Conservation (phyloP, 2,329 filamentous ascomycete genomes). For the Sordariomycetes sp. region DNA sequence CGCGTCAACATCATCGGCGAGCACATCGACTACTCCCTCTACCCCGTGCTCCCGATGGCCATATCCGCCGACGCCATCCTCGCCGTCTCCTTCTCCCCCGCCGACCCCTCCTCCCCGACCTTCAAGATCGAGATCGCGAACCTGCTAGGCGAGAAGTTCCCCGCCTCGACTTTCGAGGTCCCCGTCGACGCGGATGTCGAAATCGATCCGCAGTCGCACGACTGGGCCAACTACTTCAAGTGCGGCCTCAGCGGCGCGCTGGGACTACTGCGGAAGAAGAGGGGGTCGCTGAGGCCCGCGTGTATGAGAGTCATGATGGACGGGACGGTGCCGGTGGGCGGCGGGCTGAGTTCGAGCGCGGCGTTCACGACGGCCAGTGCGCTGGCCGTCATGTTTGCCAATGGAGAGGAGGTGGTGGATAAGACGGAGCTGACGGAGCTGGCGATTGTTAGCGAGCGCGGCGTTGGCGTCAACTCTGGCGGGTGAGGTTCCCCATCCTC, state of each 20-base stretch:
- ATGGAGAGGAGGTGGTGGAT: conserved; percentile 64
- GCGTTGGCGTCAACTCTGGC: conserved; percentile 91
- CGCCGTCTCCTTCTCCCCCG: conserved; percentile 51
- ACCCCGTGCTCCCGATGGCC: conserved; percentile 90
- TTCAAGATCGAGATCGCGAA: conserved; percentile 71
- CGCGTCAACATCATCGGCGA: conserved; percentile 98
- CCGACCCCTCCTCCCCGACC: conserved; percentile 29
- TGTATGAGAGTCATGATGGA: conserved; percentile 85
- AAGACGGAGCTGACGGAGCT: conserved; percentile 89
- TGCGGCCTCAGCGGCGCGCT: conserved; percentile 75
- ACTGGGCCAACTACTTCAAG: conserved; percentile 99
- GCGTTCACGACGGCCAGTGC: conserved; percentile 88
- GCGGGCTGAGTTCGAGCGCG: conserved; percentile 85
- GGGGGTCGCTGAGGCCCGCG: conserved; percentile 43
- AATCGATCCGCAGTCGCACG: conserved; percentile 74
- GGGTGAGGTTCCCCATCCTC: conserved; percentile 43
- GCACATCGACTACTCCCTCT: conserved; percentile 97
- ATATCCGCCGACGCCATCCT: conserved; percentile 85
- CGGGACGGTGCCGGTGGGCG: conserved; percentile 82
- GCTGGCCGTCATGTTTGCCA: conserved; percentile 75
- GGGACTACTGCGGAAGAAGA: conserved; percentile 58
- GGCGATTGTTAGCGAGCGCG: conserved; percentile 85
- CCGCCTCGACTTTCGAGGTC: conserved; percentile 60
- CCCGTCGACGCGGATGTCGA: conserved; percentile 45
- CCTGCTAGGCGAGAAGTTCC: conserved; percentile 62